phyloP scores from a whole-genome alignment of 129 eudicot species.

The Deinandra increscens region DNA sequence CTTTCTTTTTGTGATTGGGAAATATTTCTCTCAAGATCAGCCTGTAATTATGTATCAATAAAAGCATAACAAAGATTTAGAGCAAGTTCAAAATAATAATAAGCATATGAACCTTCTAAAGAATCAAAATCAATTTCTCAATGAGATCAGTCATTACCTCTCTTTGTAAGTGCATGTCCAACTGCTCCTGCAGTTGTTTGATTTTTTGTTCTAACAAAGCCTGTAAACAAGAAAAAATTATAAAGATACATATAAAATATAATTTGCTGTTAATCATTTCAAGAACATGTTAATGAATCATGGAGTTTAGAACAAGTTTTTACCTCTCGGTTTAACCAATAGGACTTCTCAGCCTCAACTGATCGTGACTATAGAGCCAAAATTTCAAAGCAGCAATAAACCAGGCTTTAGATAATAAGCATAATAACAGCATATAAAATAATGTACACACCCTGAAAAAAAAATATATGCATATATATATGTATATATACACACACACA shows the following conservation, averaged over 20 bases:
- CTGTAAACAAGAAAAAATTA: constrained; percentile 30
- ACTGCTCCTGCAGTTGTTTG: constrained; percentile 46
- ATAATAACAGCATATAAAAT: background rate
- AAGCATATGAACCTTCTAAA: constrained; percentile 8
- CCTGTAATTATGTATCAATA: constrained; percentile 27
- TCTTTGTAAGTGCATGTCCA: constrained; percentile 39
- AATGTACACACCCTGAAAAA: no score
- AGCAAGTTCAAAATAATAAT: constrained; percentile 21
- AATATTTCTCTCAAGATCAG: constrained; percentile 33
- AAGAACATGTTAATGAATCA: constrained; percentile 17
- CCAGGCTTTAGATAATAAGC: constrained; percentile 8
- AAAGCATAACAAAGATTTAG: constrained; percentile 7
- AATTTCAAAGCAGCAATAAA: background rate
- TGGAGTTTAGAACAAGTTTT: background rate
- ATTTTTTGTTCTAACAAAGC: constrained; percentile 47
- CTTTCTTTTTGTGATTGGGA: constrained; percentile 32
- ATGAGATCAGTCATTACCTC: constrained; percentile 40
- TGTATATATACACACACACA: no score
- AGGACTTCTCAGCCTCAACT: constrained; percentile 31
- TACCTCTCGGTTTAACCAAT: constrained; percentile 52
- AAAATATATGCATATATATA: no score
- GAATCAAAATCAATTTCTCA: constrained; percentile 18
- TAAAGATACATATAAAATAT: background rate
- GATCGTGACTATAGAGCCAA: constrained; percentile 30
- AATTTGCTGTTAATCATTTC: background rate